Evolutionary conservation across 257 asterid species (phyloP).

Genomic region (Ballota nigra): DNA sequence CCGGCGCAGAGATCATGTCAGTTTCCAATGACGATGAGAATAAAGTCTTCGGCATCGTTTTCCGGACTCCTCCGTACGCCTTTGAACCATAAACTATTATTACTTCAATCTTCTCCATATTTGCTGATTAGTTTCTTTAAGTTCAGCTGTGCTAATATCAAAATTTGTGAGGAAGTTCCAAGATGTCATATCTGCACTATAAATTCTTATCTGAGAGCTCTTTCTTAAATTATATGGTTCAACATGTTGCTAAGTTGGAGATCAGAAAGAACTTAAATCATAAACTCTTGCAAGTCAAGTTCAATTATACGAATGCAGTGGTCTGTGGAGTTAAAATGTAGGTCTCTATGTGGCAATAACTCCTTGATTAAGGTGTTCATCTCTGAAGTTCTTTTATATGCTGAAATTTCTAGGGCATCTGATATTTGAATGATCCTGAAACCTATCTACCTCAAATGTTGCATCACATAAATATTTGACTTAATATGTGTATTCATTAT

Average conservation of each 20-base stretch:
- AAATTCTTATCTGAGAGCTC: not conserved
- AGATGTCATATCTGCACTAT: not conserved
- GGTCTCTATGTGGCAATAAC: not conserved
- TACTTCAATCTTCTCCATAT: not conserved
- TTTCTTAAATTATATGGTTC: not conserved
- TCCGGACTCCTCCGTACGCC: constrained; percentile 95
- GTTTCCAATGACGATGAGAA: constrained; percentile 94
- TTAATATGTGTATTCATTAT: not conserved
- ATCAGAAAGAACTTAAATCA: not conserved
- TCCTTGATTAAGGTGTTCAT: not conserved
- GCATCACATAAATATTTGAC: not conserved
- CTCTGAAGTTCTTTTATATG: not conserved
- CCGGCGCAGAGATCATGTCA: constrained; percentile 95
- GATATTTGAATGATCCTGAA: not conserved
- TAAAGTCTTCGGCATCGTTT: constrained; percentile 91
- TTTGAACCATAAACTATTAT: not conserved
- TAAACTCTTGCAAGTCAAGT: not conserved
- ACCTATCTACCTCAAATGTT: not conserved
- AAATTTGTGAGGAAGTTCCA: not conserved
- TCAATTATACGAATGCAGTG: not conserved
- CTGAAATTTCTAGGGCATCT: not conserved
- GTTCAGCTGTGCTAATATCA: not conserved
- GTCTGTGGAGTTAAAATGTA: constrained; percentile 1
- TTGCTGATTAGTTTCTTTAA: not conserved
- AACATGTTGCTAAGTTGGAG: not conserved